Conservation (phyloP, 1,139 yeast genomes). For the Nakaseomyces bracarensis region DNA sequence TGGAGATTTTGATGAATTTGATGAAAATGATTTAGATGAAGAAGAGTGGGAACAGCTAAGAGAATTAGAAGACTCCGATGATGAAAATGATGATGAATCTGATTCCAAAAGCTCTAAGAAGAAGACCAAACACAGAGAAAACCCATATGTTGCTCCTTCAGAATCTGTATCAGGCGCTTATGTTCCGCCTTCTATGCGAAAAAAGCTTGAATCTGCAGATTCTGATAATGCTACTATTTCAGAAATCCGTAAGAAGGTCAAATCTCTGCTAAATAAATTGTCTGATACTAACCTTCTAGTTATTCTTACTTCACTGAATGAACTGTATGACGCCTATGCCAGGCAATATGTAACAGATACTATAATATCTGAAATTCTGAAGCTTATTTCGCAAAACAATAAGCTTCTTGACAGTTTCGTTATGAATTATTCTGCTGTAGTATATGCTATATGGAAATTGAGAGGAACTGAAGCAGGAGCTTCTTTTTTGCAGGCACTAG, state of each 20-base stretch:
- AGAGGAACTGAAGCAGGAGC: slow-evolving; percentile 94
- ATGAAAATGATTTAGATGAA: slow-evolving; percentile 39
- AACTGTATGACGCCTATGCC: slow-evolving; percentile 55
- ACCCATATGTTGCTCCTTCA: slow-evolving; percentile 80
- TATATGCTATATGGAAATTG: slow-evolving; percentile 63
- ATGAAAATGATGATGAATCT: slow-evolving; percentile 11
- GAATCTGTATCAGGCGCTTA: slow-evolving; percentile 36
- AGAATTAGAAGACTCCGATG: slow-evolving; percentile 35
- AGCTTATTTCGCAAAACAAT: slow-evolving; percentile 58
- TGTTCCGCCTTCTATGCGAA: slow-evolving; percentile 78
- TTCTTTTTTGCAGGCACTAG: slow-evolving; percentile 64
- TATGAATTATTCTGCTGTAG: slow-evolving; percentile 69
- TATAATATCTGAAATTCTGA: slow-evolving; percentile 54
- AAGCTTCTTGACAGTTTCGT: slow-evolving; percentile 70
- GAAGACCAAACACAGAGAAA: slow-evolving; percentile 41
- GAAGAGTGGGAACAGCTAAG: slow-evolving; percentile 37
- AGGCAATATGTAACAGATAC: slow-evolving; percentile 69
- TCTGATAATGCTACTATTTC: slow-evolving; percentile 42
- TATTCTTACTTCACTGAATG: slow-evolving; percentile 61
- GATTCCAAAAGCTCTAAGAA: slow-evolving; percentile 4
- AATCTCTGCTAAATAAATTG: slow-evolving; percentile 75
- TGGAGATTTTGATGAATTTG: slow-evolving; percentile 41
- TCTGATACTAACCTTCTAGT: slow-evolving; percentile 75
- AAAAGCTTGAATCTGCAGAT: slow-evolving; percentile 38
- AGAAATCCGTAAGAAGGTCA: slow-evolving; percentile 52